A percentile compares a stretch with the other conserved stretches of the same genome.
These are phyloP conservation scores for Penicillium oxalicum DNA, from an alignment of 2,329 filamentous ascomycete species.

Conservation along the genomic window DNA sequence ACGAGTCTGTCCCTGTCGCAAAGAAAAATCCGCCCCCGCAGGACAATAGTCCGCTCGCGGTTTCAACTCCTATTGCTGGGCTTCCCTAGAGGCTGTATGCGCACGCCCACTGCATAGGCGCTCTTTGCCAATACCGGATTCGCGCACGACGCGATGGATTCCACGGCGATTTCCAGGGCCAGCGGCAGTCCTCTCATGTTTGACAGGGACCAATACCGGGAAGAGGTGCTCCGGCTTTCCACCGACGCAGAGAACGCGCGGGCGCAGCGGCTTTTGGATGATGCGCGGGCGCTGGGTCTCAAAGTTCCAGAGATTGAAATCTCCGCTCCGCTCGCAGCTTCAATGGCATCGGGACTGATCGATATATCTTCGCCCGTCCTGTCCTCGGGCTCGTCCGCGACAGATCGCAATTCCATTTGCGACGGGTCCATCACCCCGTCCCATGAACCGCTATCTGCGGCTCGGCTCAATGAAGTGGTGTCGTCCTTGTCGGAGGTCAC, in stretches of 20 bases:
- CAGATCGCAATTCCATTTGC: slow-evolving; percentile 27
- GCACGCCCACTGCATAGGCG: slow-evolving; percentile 21
- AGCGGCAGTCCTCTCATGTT: slow-evolving; percentile 15
- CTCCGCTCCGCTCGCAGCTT: slow-evolving; percentile 32
- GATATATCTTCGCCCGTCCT: slow-evolving; percentile 31
- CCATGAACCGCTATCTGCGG: slow-evolving; percentile 14
- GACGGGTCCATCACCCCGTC: slow-evolving; percentile 24
- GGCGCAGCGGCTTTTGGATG: slow-evolving; percentile 33
- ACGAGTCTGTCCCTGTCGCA: slow-evolving; percentile 22
- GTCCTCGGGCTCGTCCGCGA: slow-evolving; percentile 27
- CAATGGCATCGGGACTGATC: slow-evolving; percentile 30
- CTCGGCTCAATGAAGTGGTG: slow-evolving; percentile 26
- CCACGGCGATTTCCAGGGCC: slow-evolving; percentile 13
- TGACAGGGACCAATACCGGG: slow-evolving; percentile 36
- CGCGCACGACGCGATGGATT: slow-evolving; percentile 23
- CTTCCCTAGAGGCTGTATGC: slow-evolving; percentile 6
- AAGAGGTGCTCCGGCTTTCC: slow-evolving; percentile 32
- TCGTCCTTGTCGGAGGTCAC: slow-evolving; percentile 30
- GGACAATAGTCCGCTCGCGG: slow-evolving; percentile 3
- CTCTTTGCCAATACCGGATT: slow-evolving; percentile 5
- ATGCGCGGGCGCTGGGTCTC: slow-evolving; percentile 36
- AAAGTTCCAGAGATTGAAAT: slow-evolving; percentile 29
- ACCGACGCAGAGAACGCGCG: slow-evolving; percentile 33
- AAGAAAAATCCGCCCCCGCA: not conserved
- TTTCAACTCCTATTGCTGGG: no score